phyloP scores from a whole-genome alignment of 176 grass and related monocot species.

The sorghum (Sorghum bicolor) region Sorghum_bicolor_NCBIv3 NC_012872.2:312501-313000 shows the following conservation, averaged over 20 bases:
- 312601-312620: conserved; percentile 1
- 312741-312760: conserved; percentile 83
- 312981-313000: neutral
- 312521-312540: neutral
- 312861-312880: neutral
- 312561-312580: neutral
- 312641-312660: neutral
- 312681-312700: conserved; percentile 94
- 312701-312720: conserved; percentile 92
- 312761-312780: conserved; percentile 89
- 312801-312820: neutral
- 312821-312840: neutral
- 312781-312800: conserved; percentile 17
- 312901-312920: neutral
- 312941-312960: neutral
- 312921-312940: neutral
- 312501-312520: neutral
- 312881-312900: neutral
- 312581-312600: neutral
- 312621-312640: neutral
- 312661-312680: conserved; percentile 92
- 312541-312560: neutral
- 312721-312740: conserved; percentile 96
- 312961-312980: neutral
- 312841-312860: neutral